phyloP scores from a whole-genome alignment of 2,329 filamentous ascomycete species.

The Rutstroemia sp. region DNA sequence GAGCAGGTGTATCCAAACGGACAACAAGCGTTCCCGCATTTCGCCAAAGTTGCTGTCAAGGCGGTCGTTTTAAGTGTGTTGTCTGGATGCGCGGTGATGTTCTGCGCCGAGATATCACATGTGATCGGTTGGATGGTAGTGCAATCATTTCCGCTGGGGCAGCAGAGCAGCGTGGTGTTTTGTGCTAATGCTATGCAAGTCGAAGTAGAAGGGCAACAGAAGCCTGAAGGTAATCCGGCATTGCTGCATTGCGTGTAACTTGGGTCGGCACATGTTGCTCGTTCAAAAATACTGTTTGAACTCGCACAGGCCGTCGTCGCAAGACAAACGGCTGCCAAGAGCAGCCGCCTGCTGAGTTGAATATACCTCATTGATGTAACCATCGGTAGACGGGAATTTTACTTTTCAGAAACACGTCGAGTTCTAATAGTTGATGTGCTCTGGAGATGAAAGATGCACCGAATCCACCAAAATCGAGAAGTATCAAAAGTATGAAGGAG shows the following conservation, averaged over 20 bases:
- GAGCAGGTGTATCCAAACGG: constrained; percentile 63
- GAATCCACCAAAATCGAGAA: constrained; percentile 3
- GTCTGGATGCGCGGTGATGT: constrained; percentile 47
- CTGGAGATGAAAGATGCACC: neutral
- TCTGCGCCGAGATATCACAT: constrained; percentile 56
- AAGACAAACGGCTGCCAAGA: constrained; percentile 26
- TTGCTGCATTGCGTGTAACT: constrained; percentile 45
- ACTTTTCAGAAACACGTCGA: neutral
- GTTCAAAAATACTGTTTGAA: constrained; percentile 33
- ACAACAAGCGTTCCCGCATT: constrained; percentile 57
- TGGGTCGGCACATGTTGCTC: constrained; percentile 44
- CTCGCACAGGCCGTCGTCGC: constrained; percentile 33
- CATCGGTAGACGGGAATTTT: neutral
- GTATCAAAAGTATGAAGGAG: constrained; percentile 13
- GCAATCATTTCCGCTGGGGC: constrained; percentile 52
- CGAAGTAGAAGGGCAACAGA: constrained; percentile 54
- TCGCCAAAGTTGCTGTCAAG: constrained; percentile 46
- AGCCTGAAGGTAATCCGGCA: constrained; percentile 49
- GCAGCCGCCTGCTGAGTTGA: constrained; percentile 9
- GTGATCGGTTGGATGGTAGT: constrained; percentile 53
- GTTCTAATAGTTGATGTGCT: neutral
- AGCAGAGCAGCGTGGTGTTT: constrained; percentile 64
- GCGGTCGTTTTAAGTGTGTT: constrained; percentile 61
- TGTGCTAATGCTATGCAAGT: constrained; percentile 55
- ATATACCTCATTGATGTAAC: constrained; percentile 18